A percentile compares a stretch with the other conserved stretches of the same genome.
Conservation (phyloP, 2,329 filamentous ascomycete species). For the Ophiostoma sp. region DNA sequence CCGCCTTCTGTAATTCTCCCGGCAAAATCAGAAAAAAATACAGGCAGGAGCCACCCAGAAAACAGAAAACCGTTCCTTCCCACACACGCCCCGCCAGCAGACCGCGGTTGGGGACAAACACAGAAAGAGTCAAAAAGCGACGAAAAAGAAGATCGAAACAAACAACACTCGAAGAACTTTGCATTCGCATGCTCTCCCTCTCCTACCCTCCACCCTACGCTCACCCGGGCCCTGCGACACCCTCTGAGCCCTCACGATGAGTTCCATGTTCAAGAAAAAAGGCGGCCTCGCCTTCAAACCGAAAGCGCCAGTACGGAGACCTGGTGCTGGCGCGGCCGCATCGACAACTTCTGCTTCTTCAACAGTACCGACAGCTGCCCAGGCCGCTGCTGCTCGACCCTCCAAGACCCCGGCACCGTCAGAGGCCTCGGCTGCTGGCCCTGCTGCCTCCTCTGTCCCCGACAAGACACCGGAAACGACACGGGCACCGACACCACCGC, state of each 20-base stretch:
- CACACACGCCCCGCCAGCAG: slow-evolving; percentile 15
- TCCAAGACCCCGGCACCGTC: slow-evolving; percentile 30
- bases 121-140: not conserved
- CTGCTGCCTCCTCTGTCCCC: not conserved
- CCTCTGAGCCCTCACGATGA: slow-evolving; percentile 26
- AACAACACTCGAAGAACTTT: not conserved
- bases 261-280: slow-evolving; percentile 65
- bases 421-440: slow-evolving; percentile 7
- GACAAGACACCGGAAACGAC: not conserved
- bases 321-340: slow-evolving; percentile 45
- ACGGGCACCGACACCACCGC: not conserved
- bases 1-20: slow-evolving; percentile 20
- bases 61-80: not conserved
- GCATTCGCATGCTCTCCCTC: not conserved
- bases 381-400: slow-evolving; percentile 28
- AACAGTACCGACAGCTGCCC: slow-evolving; percentile 31
- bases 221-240: slow-evolving; percentile 6
- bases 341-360: slow-evolving; percentile 43
- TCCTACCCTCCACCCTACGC: not conserved
- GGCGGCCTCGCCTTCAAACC: slow-evolving; percentile 66
- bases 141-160: not conserved
- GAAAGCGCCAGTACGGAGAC: slow-evolving; percentile 59
- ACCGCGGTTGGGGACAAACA: slow-evolving; percentile 9
- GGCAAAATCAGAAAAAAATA: slow-evolving; percentile 23
- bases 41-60: slow-evolving; percentile 3